These are phyloP conservation scores for Nematocida sp. DNA, from an alignment of 371 early-diverging fungal genomes.

Conservation along the genomic window DNA sequence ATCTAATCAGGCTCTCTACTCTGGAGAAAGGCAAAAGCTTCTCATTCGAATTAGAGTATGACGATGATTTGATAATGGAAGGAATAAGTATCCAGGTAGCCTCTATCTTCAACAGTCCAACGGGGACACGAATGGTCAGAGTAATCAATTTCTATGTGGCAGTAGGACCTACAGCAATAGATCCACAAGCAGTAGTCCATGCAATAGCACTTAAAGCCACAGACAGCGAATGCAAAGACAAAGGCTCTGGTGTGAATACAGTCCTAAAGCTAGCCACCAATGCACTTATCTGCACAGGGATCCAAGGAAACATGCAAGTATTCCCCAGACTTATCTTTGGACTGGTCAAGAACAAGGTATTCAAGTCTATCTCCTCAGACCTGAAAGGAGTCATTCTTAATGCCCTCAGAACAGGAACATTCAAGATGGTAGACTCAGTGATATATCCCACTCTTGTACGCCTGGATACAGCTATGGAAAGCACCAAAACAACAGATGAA, in stretches of 20 bases:
- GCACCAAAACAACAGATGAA: background rate
- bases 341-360: slow-evolving; percentile 56
- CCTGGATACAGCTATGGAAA: slow-evolving; percentile 16
- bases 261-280: slow-evolving; percentile 39
- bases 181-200: slow-evolving; percentile 52
- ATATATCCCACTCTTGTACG: slow-evolving; percentile 62
- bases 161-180: slow-evolving; percentile 26
- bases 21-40: slow-evolving; percentile 69
- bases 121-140: slow-evolving; percentile 81
- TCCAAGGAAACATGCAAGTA: slow-evolving; percentile 28
- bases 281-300: slow-evolving; percentile 15
- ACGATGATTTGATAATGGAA: slow-evolving; percentile 72
- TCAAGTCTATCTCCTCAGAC: slow-evolving; percentile 58
- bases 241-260: slow-evolving; percentile 48
- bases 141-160: slow-evolving; percentile 78
- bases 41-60: slow-evolving; percentile 76
- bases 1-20: slow-evolving; percentile 83
- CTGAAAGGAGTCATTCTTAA: slow-evolving; percentile 55
- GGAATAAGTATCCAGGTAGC: slow-evolving; percentile 89
- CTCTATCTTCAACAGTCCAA: slow-evolving; percentile 72
- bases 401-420: slow-evolving; percentile 45
- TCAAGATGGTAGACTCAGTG: slow-evolving; percentile 55
- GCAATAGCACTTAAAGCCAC: slow-evolving; percentile 52
- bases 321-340: slow-evolving; percentile 55
- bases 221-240: slow-evolving; percentile 51